Base-by-base conservation (phyloP, 2,329 filamentous ascomycete species). In the Metarhizium album region DNA sequence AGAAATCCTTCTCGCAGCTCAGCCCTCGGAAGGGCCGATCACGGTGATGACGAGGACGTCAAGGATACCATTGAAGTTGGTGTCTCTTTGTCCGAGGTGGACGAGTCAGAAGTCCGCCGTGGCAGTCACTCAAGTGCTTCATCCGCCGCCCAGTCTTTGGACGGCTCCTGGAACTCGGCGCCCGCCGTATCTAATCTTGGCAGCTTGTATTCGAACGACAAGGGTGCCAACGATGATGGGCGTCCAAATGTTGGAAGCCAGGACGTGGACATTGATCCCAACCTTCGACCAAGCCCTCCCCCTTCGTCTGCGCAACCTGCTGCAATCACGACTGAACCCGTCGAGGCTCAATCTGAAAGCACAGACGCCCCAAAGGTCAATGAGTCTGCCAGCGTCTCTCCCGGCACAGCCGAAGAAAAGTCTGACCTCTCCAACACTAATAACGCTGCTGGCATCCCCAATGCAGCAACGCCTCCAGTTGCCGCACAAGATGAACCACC, bases 41-140 rank as follows among this genome's bases (percentile, higher is more conserved):
- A 62, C 18, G 42, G 27, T 22, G 70, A 74, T 47, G 70, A 74
- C 52, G 73, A 73, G 27, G 72, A 78, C 42, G 74, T 79, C 27
- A 72, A 77, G 59, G 77, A 80, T 59, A 79, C 76, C 14, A 80
- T 80, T 53, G 73, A 80, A 58, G 77, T 80, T 46, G 74, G 75
- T 45, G 72, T 74, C 40, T 64, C 62, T 31, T 63, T 61, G 42
- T 64, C 65, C 27, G 66, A 67, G 47, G 52, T 60, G 47, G 62
- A 63, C 42, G 62, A 64, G 42, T 62, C 62, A 23, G 65, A 66
- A 29, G 48, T 57, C 20, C 57, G 53, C 42, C 59, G 57, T 11
- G 50, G 53, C 45, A 56, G 56, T 46, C 56, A 54, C 46, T 62
- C 62, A 46, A 61, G 62, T 51, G 53, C 55, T 52, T 66, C 64